Evolutionary conservation across 768 basidiomycete species (phyloP).

Genomic region (Pleurotus eryngii): DNA sequence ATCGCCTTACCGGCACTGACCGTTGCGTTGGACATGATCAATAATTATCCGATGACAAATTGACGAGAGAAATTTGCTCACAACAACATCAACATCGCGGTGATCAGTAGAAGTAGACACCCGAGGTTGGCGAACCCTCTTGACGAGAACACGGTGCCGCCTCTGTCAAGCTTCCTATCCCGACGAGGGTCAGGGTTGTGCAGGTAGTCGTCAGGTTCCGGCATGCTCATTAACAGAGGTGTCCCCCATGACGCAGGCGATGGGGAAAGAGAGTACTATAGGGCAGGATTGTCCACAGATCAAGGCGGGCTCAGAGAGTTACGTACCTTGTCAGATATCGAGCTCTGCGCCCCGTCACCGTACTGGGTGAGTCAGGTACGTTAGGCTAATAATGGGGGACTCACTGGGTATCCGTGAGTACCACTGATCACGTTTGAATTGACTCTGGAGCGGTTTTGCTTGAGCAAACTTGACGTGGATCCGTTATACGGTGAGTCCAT

Average conservation of each 20-base stretch:
- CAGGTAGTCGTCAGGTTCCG: slow-evolving; percentile 60
- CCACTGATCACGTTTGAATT: background rate
- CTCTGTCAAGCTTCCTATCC: slow-evolving; percentile 49
- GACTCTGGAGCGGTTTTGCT: slow-evolving; percentile 1
- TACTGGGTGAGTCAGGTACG: background rate
- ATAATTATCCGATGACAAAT: background rate
- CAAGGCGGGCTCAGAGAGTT: background rate
- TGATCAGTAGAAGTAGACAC: slow-evolving; percentile 54
- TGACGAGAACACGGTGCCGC: slow-evolving; percentile 56
- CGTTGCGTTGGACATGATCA: slow-evolving; percentile 1
- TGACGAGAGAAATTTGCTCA: slow-evolving; percentile 30
- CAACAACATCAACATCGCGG: slow-evolving; percentile 50
- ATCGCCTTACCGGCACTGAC: slow-evolving; percentile 35
- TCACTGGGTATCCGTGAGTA: slow-evolving; percentile 5
- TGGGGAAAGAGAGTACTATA: slow-evolving; percentile 37
- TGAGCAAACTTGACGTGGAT: slow-evolving; percentile 2
- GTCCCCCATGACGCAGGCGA: slow-evolving; percentile 49
- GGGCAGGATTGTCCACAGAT: background rate
- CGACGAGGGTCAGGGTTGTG: slow-evolving; percentile 61
- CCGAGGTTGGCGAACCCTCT: slow-evolving; percentile 68
- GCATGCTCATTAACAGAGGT: slow-evolving; percentile 34
- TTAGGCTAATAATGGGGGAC: background rate
- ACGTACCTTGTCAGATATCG: slow-evolving; percentile 7
- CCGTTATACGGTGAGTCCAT: slow-evolving; percentile 1
- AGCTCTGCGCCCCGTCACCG: background rate